Conservation (phyloP, 192 early-diverging fungal species). For the Thoreauomyces humboldtii region DNA sequence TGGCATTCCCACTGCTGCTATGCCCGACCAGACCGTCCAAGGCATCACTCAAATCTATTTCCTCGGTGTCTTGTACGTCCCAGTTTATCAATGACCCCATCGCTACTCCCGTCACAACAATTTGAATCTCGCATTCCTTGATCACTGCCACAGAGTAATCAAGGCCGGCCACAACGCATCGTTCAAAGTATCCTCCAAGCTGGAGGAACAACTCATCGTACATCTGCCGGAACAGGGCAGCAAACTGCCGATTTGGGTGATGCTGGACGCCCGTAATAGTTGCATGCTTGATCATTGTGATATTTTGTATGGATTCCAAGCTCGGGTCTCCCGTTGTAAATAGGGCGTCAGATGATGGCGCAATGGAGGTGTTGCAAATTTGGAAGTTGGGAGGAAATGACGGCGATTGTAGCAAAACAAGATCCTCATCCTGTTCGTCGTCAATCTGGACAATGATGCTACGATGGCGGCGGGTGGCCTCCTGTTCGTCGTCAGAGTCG, state of each 20-base stretch:
- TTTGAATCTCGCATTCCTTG: constrained; percentile 61
- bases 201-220: constrained; percentile 66
- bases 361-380: constrained; percentile 51
- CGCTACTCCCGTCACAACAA: constrained; percentile 60
- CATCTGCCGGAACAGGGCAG: constrained; percentile 59
- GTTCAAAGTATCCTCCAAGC: constrained; percentile 54
- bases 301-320: constrained; percentile 41
- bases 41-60: constrained; percentile 1
- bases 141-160: constrained; percentile 61
- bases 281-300: constrained; percentile 63
- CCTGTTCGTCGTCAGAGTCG: constrained; percentile 41
- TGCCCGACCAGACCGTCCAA: constrained; percentile 5
- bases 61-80: constrained; percentile 1
- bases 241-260: constrained; percentile 73
- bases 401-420: constrained; percentile 48
- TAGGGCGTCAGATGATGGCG: constrained; percentile 17
- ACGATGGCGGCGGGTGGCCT: constrained; percentile 24
- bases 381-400: constrained; percentile 60
- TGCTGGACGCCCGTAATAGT: constrained; percentile 54
- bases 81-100: constrained; percentile 39
- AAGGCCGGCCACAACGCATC: constrained; percentile 65
- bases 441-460: constrained; percentile 73
- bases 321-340: constrained; percentile 21
- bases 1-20: background rate
- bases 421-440: constrained; percentile 77